Percentiles rank a stretch among this genome's conserved stretches.
Evolutionary conservation across 2,329 filamentous ascomycete genomes (phyloP).

Genomic region (Diaporthe sp.): DNA sequence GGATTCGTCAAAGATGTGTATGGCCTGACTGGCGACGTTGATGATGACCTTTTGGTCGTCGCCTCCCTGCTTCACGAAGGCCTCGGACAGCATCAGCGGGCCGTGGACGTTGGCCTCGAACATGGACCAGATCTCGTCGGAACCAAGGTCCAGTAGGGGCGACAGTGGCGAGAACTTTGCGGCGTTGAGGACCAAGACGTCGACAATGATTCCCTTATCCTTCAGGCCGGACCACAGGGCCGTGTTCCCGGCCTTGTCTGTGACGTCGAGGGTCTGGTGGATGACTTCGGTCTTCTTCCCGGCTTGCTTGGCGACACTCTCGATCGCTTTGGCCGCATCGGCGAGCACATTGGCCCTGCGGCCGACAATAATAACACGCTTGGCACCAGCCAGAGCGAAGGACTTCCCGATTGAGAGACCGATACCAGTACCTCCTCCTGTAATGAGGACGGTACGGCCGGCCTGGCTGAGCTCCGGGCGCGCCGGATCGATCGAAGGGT

Average conservation of each 20-base stretch:
- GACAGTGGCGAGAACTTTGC: constrained; percentile 27
- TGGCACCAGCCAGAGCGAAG: constrained; percentile 34
- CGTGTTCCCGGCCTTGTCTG: constrained; percentile 23
- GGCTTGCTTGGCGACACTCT: constrained; percentile 2
- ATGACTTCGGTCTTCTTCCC: constrained; percentile 25
- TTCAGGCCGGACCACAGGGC: constrained; percentile 35
- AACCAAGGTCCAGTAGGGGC: constrained; percentile 39
- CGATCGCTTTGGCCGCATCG: constrained; percentile 25
- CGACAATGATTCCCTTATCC: constrained; percentile 33
- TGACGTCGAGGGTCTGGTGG: constrained; percentile 36
- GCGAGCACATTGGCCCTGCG: constrained; percentile 30
- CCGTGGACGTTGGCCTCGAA: constrained; percentile 43
- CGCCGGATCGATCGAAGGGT: constrained; percentile 26
- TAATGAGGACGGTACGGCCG: constrained; percentile 38
- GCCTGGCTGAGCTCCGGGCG: constrained; percentile 31
- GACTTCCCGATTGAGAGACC: constrained; percentile 35
- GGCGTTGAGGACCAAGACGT: constrained; percentile 31
- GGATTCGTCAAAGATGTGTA: constrained; percentile 40
- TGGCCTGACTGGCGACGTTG: constrained; percentile 35
- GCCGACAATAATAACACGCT: constrained; percentile 37
- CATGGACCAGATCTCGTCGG: constrained; percentile 39
- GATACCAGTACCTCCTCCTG: constrained; percentile 40
- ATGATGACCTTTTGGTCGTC: constrained; percentile 15
- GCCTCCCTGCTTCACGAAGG: constrained; percentile 41
- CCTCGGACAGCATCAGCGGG: constrained; percentile 40